Evolutionary conservation across 352 stramenopile genomes (phyloP).

Genomic region (Globisporangium splendens): DNA sequence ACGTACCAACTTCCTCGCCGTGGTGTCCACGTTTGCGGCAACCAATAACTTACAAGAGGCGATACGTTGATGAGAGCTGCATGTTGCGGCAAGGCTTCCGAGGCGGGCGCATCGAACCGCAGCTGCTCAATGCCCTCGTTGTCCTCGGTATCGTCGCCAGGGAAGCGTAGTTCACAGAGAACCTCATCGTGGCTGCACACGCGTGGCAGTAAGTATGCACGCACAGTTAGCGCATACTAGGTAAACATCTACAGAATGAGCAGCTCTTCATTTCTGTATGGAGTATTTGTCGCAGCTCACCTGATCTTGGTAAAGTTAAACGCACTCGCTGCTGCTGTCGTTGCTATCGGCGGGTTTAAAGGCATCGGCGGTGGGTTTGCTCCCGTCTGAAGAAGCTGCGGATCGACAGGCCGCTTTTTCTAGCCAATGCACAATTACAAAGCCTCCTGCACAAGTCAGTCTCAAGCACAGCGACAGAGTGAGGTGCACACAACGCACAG

Average conservation of each 20-base stretch:
- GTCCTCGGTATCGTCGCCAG: slow-evolving; percentile 4
- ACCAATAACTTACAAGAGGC: slow-evolving; percentile 38
- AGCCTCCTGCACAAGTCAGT: no score
- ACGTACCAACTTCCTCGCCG: background rate
- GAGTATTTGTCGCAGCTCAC: slow-evolving; percentile 21
- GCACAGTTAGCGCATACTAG: background rate
- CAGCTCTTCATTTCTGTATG: no score
- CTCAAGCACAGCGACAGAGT: background rate
- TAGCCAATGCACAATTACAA: slow-evolving; percentile 4
- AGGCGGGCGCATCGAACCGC: background rate
- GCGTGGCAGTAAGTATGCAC: background rate
- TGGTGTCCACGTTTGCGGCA: background rate
- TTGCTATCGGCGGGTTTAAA: slow-evolving; percentile 21
- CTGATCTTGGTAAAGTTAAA: slow-evolving; percentile 72
- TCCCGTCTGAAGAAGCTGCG: slow-evolving; percentile 17
- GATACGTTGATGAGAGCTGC: slow-evolving; percentile 63
- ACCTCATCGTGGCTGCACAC: slow-evolving; percentile 38
- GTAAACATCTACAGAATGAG: background rate
- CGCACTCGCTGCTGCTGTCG: background rate
- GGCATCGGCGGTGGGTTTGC: no score
- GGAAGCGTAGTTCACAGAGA: slow-evolving; percentile 33
- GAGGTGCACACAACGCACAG: slow-evolving; percentile 16
- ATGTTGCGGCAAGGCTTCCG: slow-evolving; percentile 5
- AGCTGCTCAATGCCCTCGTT: background rate
- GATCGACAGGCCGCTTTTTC: slow-evolving; percentile 42